Evolutionary conservation across 108 stramenopile species (phyloP).

Genomic region (Cylindrotheca closterium): DNA sequence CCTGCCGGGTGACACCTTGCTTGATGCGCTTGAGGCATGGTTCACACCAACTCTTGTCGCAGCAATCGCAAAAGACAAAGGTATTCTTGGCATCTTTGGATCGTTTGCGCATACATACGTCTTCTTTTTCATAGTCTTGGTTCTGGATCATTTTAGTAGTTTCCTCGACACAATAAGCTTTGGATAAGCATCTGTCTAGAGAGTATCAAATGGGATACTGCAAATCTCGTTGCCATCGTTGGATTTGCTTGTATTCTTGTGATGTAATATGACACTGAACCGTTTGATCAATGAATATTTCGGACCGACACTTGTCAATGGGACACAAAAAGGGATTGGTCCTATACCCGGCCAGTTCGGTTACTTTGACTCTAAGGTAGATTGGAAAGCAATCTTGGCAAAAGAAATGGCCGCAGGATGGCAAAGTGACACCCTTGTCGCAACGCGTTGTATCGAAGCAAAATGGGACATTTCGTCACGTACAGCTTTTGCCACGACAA

Average conservation of each 20-base stretch:
- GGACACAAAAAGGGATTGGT: constrained; percentile 51
- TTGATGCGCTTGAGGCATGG: constrained; percentile 32
- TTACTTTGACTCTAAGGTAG: constrained; percentile 25
- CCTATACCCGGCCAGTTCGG: constrained; percentile 27
- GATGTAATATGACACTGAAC: constrained; percentile 24
- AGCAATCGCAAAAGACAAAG: constrained; percentile 35
- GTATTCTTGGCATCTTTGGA: background rate
- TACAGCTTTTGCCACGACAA: constrained; percentile 32
- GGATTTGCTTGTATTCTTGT: constrained; percentile 21
- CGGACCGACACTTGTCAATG: constrained; percentile 26
- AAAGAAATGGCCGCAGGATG: constrained; percentile 33
- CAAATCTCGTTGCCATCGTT: constrained; percentile 34
- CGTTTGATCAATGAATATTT: constrained; percentile 21
- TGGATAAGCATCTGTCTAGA: constrained; percentile 29
- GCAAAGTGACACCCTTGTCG: constrained; percentile 20
- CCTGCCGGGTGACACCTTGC: background rate
- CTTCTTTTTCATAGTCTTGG: no score
- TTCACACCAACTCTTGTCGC: constrained; percentile 39
- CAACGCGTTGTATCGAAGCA: constrained; percentile 33
- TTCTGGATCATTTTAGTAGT: no score
- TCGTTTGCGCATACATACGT: constrained; percentile 5
- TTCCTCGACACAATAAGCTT: no score
- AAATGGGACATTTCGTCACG: constrained; percentile 35
- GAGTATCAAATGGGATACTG: constrained; percentile 33
- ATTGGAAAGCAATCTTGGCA: constrained; percentile 36